Conservation (phyloP, 495 filamentous ascomycete species). For the Amniculicola lignicola region DNA sequence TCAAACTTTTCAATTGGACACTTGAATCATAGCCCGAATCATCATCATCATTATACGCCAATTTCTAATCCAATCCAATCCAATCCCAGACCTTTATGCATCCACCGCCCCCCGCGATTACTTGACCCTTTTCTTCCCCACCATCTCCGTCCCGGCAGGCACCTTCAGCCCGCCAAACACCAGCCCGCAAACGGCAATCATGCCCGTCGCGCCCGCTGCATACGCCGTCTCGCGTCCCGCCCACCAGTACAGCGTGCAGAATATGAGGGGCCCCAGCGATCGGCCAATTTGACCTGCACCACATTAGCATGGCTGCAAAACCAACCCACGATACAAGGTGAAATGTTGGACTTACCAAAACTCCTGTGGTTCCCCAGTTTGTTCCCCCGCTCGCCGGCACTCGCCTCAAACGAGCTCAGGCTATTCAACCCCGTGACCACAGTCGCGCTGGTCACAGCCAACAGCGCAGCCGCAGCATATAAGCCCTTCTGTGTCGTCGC, state of each 20-base stretch:
- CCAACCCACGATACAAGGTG: background rate
- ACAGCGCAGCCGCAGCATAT: conserved; percentile 73
- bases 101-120: too few species aligned
- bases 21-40: too few species aligned
- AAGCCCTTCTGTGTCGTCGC: conserved; percentile 62
- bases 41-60: too few species aligned
- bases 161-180: conserved; percentile 64
- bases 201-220: conserved; percentile 70
- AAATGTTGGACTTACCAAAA: conserved; percentile 52
- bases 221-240: conserved; percentile 86
- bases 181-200: conserved; percentile 66
- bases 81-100: too few species aligned
- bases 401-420: conserved; percentile 82
- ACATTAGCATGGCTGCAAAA: background rate
- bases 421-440: conserved; percentile 94
- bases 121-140: conserved; percentile 11
- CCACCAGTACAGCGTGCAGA: conserved; percentile 99
- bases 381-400: conserved; percentile 72
- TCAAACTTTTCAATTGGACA: too few species aligned
- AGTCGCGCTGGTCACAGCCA: conserved; percentile 86
- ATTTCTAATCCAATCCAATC: too few species aligned
- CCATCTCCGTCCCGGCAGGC: conserved; percentile 33
- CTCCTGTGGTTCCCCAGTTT: conserved; percentile 83
- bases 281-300: conserved; percentile 73
- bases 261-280: conserved; percentile 79